These are phyloP conservation scores for Colletotrichum cereale DNA, from an alignment of 2,329 filamentous ascomycete genomes.

Conservation along the genomic window DNA sequence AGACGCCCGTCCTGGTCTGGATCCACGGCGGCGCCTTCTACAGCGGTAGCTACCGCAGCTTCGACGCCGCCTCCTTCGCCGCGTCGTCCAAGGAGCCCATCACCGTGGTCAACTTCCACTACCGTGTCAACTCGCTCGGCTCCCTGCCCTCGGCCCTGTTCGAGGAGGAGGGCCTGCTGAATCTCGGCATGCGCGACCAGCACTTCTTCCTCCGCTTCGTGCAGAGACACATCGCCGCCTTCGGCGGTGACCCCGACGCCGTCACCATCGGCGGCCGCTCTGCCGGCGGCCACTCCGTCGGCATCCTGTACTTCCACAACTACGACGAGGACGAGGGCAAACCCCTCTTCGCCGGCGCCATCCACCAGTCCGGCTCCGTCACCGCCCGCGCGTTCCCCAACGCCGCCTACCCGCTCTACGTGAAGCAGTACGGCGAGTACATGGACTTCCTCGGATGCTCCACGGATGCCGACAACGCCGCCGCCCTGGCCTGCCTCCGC, in stretches of 20 bases:
- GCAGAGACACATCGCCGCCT: conserved; percentile 72
- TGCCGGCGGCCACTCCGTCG: conserved; percentile 70
- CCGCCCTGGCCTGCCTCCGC: conserved; percentile 67
- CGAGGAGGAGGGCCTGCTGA: conserved; percentile 65
- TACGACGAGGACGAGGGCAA: conserved; percentile 70
- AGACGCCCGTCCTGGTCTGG: conserved; percentile 55
- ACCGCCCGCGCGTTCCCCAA: conserved; percentile 51
- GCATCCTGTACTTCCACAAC: conserved; percentile 73
- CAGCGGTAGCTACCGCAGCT: conserved; percentile 49
- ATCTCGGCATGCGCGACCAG: conserved; percentile 73
- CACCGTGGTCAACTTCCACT: conserved; percentile 74
- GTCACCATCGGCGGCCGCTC: conserved; percentile 76
- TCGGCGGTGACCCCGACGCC: conserved; percentile 74
- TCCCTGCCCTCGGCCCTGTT: conserved; percentile 71
- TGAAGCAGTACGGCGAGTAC: conserved; percentile 64
- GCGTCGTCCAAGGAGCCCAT: conserved; percentile 61
- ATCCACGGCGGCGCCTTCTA: conserved; percentile 56
- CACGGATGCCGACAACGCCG: conserved; percentile 59
- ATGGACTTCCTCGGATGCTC: conserved; percentile 67
- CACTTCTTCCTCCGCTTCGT: conserved; percentile 72
- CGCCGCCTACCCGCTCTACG: conserved; percentile 58
- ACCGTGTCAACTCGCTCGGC: conserved; percentile 72
- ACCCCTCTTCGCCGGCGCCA: conserved; percentile 73
- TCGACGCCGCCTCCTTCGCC: conserved; percentile 52
- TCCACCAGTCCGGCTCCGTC: conserved; percentile 72